Percentiles rank a stretch among this genome's conserved stretches.
Evolutionary conservation across 176 grass and related monocot genomes (phyloP).

Genomic region (Carex kokanica): DNA sequence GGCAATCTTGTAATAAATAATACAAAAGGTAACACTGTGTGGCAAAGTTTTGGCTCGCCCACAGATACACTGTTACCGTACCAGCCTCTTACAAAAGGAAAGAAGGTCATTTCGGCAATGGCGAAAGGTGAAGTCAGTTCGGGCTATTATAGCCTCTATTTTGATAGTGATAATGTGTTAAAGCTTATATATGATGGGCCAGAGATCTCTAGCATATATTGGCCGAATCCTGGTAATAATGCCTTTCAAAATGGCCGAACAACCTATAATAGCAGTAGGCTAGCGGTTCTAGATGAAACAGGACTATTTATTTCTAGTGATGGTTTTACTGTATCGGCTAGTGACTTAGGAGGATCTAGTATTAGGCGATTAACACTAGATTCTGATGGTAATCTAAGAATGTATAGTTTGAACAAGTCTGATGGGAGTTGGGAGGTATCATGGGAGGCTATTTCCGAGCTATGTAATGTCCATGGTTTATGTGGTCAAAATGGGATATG

Average conservation of each 20-base stretch:
- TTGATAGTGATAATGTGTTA: conserved; percentile 62
- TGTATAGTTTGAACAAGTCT: conserved; percentile 40
- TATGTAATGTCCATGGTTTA: conserved; percentile 45
- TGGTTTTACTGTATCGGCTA: conserved; percentile 33
- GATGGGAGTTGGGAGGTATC: conserved; percentile 35
- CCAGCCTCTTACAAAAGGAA: conserved; percentile 46
- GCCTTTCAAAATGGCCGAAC: conserved; percentile 13
- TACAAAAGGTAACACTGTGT: conserved; percentile 14
- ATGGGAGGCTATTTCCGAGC: conserved; percentile 41
- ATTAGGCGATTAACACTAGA: conserved; percentile 49
- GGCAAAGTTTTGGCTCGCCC: conserved; percentile 69
- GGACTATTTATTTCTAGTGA: conserved; percentile 60
- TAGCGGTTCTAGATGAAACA: conserved; percentile 42
- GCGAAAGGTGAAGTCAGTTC: background rate
- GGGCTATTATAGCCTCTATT: conserved; percentile 50
- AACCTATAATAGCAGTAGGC: conserved; percentile 51
- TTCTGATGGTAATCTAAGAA: conserved; percentile 52
- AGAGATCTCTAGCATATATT: conserved; percentile 56
- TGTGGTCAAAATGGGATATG: conserved; percentile 62
- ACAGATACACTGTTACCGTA: conserved; percentile 56
- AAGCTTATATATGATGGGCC: conserved; percentile 62
- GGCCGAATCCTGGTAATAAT: conserved; percentile 33
- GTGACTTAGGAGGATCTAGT: conserved; percentile 40
- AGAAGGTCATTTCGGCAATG: conserved; percentile 32
- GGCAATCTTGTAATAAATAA: conserved; percentile 70